A percentile compares a stretch with the other conserved stretches of the same genome.
Evolutionary conservation across 2,329 filamentous ascomycete genomes (phyloP).

Genomic region (Cyphellophora attinorum): DNA sequence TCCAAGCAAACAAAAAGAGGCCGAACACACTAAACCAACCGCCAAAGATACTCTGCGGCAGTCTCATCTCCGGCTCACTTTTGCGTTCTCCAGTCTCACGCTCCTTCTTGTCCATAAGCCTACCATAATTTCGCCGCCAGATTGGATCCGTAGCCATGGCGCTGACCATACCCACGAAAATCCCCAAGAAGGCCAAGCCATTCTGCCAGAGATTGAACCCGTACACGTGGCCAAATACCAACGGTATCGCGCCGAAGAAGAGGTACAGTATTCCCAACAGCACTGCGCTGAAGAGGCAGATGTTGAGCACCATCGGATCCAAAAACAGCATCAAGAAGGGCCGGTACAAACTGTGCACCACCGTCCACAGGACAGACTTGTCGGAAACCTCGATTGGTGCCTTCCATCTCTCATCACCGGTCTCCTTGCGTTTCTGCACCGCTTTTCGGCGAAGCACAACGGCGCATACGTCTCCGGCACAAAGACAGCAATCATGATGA

Average conservation of each 20-base stretch:
- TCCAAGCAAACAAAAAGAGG: slow-evolving; percentile 85
- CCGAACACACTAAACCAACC: slow-evolving; percentile 68
- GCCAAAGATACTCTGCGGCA: slow-evolving; percentile 67
- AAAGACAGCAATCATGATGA: slow-evolving; percentile 52
- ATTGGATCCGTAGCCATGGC: slow-evolving; percentile 36
- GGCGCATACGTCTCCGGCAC: slow-evolving; percentile 77
- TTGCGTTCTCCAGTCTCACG: slow-evolving; percentile 26
- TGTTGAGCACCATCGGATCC: slow-evolving; percentile 31
- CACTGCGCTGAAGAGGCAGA: slow-evolving; percentile 32
- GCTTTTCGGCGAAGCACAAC: slow-evolving; percentile 64
- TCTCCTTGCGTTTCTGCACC: slow-evolving; percentile 53
- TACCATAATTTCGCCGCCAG: slow-evolving; percentile 35
- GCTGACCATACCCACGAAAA: slow-evolving; percentile 38
- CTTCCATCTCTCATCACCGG: slow-evolving; percentile 59
- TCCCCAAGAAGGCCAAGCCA: slow-evolving; percentile 35
- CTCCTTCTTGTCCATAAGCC: slow-evolving; percentile 30
- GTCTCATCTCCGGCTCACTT: slow-evolving; percentile 77
- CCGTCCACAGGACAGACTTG: slow-evolving; percentile 50
- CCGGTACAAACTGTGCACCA: slow-evolving; percentile 49
- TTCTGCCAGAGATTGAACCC: slow-evolving; percentile 25
- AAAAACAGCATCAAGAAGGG: slow-evolving; percentile 31
- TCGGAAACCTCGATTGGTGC: slow-evolving; percentile 61
- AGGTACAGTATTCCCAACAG: slow-evolving; percentile 31
- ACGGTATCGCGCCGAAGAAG: slow-evolving; percentile 32
- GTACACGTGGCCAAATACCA: slow-evolving; percentile 32